phyloP scores from a whole-genome alignment of 345 rosid species.

The Brassica cretica region DNA sequence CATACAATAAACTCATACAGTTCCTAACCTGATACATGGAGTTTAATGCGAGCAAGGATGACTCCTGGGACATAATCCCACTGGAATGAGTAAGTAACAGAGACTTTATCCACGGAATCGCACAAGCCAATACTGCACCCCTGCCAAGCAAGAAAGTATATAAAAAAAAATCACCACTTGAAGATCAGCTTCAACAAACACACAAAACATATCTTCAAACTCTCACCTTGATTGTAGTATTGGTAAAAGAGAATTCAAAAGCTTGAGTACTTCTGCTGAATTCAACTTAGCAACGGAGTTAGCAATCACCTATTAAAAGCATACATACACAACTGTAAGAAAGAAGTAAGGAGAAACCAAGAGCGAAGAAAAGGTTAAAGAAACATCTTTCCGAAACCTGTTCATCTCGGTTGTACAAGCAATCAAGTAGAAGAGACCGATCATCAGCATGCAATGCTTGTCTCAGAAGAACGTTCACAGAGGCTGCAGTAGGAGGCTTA shows the following conservation, averaged over 20 bases:
- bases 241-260: slow-evolving; percentile 67
- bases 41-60: slow-evolving; percentile 68
- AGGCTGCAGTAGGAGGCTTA: slow-evolving; percentile 89
- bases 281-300: slow-evolving; percentile 74
- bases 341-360: background rate
- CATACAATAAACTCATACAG: background rate
- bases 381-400: slow-evolving; percentile 47
- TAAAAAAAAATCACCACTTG: background rate
- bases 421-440: slow-evolving; percentile 79
- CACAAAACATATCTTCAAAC: background rate
- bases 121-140: slow-evolving; percentile 85
- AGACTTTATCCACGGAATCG: slow-evolving; percentile 87
- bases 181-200: slow-evolving; percentile 10
- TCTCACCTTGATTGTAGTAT: slow-evolving; percentile 77
- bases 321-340: background rate
- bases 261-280: slow-evolving; percentile 77
- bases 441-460: slow-evolving; percentile 92
- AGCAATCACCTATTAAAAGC: slow-evolving; percentile 63
- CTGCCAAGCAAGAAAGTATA: slow-evolving; percentile 41
- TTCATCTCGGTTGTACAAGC: slow-evolving; percentile 83
- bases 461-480: slow-evolving; percentile 75
- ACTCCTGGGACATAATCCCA: slow-evolving; percentile 82
- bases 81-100: slow-evolving; percentile 82
- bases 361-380: background rate
- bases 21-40: slow-evolving; percentile 77